Base-by-base conservation (phyloP, 2,329 filamentous ascomycete genomes). In the Trichoderma semiorbis region DNA sequence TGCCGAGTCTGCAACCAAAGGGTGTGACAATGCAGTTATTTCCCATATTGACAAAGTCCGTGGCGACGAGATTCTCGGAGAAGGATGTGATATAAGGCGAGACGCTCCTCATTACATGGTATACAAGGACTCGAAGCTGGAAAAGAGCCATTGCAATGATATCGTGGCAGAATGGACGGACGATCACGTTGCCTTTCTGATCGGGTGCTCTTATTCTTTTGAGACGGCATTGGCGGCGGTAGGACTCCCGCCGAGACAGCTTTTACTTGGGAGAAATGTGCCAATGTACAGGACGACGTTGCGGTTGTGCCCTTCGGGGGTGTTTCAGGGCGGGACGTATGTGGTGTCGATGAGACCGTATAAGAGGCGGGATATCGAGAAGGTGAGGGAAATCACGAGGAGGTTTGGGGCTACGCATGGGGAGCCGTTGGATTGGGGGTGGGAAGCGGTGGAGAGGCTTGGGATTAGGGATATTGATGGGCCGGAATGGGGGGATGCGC, bases 341-440 rank as follows among this genome's bases (percentile, higher is more conserved):
- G 87, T 91, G 4, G 89, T 91, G 0, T 90, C 87, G 0, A 91
- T 92, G 90, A 81, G 90, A 53, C 84, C 87, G 2, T 91, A 91
- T 77, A 81, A 76, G 28, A 75, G 73, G 1, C 76, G 80, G 3
- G 84, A 89, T 7, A 77, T 92, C 4, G 84, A 86, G 28, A 77
- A 69, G 16, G 87, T 91, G 1, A 81, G 89, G 14, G 79, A 82
- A 5, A 84, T 91, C 34, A 91, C 89, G 0, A 79, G 87, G 16
- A 80, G 80, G 10, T 92, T 86, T 78, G 78, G 82, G 10, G 80
- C 83, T 2, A 90, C 89, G 3, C 90, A 92, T 75, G 90, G 90
- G 3, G 90, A 91, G 80, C 88, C 88, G 1, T 81, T 92, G 16
- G 88, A 86, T 4, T 92, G 88, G 88, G 89, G 88, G 0, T 92